Base-by-base conservation (phyloP, 2,329 filamentous ascomycete species). In the Hypocreales sp. region DNA sequence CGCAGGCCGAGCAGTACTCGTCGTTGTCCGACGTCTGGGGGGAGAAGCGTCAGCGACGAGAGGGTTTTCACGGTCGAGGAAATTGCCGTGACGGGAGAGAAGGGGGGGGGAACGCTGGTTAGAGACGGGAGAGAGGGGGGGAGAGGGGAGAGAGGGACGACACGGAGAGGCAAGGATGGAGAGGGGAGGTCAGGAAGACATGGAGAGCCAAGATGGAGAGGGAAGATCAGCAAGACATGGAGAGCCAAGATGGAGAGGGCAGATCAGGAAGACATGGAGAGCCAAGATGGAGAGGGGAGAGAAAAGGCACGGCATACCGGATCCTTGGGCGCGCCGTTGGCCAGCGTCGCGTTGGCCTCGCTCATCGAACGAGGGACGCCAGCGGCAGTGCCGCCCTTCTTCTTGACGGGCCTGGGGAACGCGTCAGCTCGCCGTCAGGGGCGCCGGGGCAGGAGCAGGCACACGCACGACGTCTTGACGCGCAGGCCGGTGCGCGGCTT, bases 1-100 rank as follows among this genome's bases (percentile, higher is more conserved):
- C 72, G 56, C 90, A 98, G 24, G 83, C 73, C 35, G 77, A 77
- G 58, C 87, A 98, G 46, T 79, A 78, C 50, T 95, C 87, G 50
- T 90, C 82, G 51, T 92, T 92, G 35, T 93, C 78, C 40, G 50
- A 46, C 18, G 38, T 39, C 52, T 56, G 31, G 13, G 29, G 28
- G 28, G 26, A 28, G 19, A 11, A 19, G 34, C 33, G 44, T 57
- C 40, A 61, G 53, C 45, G 11, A 15, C 8, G 20, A 25, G 13
- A 29, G 5, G 7, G n/a, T n/a, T 7, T 9, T 8, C 11, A 3
- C 14, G 5, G 14, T 8, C n/a, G n/a, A n/a, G n/a, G n/a, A n/a
- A n/a, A n/a, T n/a, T n/a, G n/a, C n/a, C n/a, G 9, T 17, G 15
- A 17, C 15, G 16, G 7, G 10, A 8, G n/a, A 11, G 24, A 18